Base-by-base conservation (phyloP, 495 filamentous ascomycete genomes). In the Neurospora intermedia region DNA sequence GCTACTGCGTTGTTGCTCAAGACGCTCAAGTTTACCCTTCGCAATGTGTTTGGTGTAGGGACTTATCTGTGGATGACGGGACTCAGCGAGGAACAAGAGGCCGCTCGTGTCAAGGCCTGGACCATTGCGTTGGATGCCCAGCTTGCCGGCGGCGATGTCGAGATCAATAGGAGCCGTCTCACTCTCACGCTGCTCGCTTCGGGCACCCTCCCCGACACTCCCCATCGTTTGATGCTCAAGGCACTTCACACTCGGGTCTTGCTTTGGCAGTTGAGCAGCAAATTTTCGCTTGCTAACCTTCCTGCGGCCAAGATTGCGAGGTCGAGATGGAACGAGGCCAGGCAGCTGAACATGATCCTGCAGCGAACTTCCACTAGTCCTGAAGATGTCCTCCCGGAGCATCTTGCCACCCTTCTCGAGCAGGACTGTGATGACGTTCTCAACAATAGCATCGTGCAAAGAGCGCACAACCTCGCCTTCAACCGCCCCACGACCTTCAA, bases 81-180 rank as follows among this genome's bases (percentile, higher is more conserved):
- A 1, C 87, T 91, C 43, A 96, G 90, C 15, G 89, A 92, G 76
- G 94, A 97, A 70, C 89, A 97, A 76, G 95, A 98, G 81, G 88
- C 86, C 54, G 94, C 93, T 15, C 88, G 95, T 39, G 88, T 96
- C 74, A 97, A 96, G 82, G 94, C 94, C 0, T 98, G 95, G 95
- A 88, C 91, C 59, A 97, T 97, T 77, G 95, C 95, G 42, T 88
- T 97, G 69, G 95, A 98, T 82, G 94, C 95, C 72, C 95, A 98
- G 78, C 88, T 98, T 9, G 92, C 93, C n/a, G 95, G 95, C 43
- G 95, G 95, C 43, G 95, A 98, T 82, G 87, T 90, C 6, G 92
- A 97, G 78, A 91, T 98, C 76, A 96, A 90, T 83, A 94, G 91
- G 80, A 93, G 92, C 77, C 89, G 95, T 72, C 86, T 98, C 39